Conservation (phyloP, 2,329 filamentous ascomycete genomes). For the Aschersonia sp. region DNA sequence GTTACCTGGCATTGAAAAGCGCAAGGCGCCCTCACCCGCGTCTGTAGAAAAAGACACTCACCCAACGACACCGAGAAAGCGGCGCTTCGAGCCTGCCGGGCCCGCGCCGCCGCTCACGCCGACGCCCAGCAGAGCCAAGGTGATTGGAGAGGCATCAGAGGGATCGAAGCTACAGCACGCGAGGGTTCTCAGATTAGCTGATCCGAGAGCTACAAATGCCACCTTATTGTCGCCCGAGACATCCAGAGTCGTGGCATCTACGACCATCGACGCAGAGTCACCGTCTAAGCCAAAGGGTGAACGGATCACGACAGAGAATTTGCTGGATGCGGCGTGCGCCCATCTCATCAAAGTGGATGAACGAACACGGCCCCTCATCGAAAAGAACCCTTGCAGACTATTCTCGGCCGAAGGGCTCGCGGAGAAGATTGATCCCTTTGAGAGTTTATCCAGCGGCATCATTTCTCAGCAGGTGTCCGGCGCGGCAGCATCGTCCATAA, state of each 20-base stretch:
- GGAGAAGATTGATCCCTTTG: constrained; percentile 79
- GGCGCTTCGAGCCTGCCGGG: constrained; percentile 10
- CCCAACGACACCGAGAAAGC: constrained; percentile 17
- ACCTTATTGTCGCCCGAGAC: constrained; percentile 57
- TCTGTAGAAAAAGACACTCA: constrained; percentile 1
- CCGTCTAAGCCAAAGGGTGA: constrained; percentile 24
- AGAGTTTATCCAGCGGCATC: constrained; percentile 68
- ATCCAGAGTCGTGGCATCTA: constrained; percentile 43
- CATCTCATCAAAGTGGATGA: constrained; percentile 62
- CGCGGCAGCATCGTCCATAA: constrained; percentile 79
- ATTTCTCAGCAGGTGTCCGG: constrained; percentile 95
- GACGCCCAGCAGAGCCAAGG: constrained; percentile 27
- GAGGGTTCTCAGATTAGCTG: constrained; percentile 39
- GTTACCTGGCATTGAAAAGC: constrained; percentile 12
- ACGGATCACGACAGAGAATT: constrained; percentile 47
- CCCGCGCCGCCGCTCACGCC: constrained; percentile 27
- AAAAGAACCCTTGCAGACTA: constrained; percentile 58
- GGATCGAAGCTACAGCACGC: constrained; percentile 23
- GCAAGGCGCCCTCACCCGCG: constrained; percentile 13
- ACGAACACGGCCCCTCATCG: constrained; percentile 56
- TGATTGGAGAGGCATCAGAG: constrained; percentile 19
- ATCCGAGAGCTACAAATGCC: constrained; percentile 53
- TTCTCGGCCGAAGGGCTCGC: constrained; percentile 74
- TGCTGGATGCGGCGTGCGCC: constrained; percentile 61
- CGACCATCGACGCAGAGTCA: constrained; percentile 27